Evolutionary conservation across 225 moss, liverwort and hornwort genomes (phyloP).

Genomic region (Bryoerythrophyllum caledonicum): DNA sequence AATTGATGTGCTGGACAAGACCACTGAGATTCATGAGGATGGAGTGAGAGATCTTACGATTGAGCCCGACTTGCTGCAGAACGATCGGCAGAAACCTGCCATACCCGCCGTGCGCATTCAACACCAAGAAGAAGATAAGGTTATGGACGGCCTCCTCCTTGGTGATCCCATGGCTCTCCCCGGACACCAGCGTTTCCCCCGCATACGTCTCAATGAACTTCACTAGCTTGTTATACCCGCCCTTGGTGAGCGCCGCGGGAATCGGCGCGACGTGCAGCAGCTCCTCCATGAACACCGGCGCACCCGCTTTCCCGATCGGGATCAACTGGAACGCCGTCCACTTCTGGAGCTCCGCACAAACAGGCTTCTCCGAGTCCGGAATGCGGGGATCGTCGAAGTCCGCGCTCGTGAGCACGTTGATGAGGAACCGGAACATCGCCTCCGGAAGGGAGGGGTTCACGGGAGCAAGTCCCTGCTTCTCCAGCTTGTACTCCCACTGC

Average conservation of each 20-base stretch:
- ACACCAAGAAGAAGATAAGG: constrained; percentile 43
- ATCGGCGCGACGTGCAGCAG: constrained; percentile 41
- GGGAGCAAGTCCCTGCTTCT: constrained; percentile 8
- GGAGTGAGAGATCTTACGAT: constrained; percentile 20
- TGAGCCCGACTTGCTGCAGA: constrained; percentile 31
- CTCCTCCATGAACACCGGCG: constrained; percentile 29
- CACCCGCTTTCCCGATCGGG: constrained; percentile 11
- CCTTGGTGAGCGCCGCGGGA: constrained; percentile 26
- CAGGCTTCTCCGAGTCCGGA: constrained; percentile 32
- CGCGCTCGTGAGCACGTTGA: constrained; percentile 39
- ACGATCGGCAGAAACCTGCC: constrained; percentile 27
- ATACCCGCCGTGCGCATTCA: constrained; percentile 55
- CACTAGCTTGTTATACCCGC: constrained; percentile 33
- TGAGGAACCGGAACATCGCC: constrained; percentile 35
- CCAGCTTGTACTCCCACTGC: constrained; percentile 46
- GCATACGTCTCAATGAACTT: constrained; percentile 41
- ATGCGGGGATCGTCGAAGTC: constrained; percentile 31
- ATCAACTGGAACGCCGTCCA: constrained; percentile 38
- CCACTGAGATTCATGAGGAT: too few relatives aligned
- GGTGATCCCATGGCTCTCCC: not conserved
- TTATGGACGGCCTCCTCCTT: constrained; percentile 47
- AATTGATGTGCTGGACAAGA: too few relatives aligned
- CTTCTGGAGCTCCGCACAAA: not conserved
- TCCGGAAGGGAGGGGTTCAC: constrained; percentile 10
- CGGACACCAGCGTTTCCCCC: constrained; percentile 28